Evolutionary conservation across 495 filamentous ascomycete species (phyloP).

Genomic region (Beverwykella pulmonaria): DNA sequence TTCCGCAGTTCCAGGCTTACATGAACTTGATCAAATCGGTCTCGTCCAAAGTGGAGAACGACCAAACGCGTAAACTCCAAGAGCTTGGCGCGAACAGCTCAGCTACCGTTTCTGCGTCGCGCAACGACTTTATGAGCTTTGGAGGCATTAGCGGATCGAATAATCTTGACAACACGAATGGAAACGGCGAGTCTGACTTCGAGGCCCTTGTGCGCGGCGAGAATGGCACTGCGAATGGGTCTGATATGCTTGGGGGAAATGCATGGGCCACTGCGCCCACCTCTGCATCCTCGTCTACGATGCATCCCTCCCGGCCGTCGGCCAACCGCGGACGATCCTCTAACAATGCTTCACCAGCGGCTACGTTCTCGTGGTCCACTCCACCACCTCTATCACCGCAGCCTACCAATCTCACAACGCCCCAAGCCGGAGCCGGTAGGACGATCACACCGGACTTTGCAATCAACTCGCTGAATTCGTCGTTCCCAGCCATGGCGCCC

Average conservation of each 20-base stretch:
- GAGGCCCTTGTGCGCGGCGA: constrained; percentile 80
- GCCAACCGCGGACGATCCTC: constrained; percentile 18
- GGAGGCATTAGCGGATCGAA: constrained; percentile 54
- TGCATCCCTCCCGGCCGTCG: constrained; percentile 28
- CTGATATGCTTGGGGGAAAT: constrained; percentile 48
- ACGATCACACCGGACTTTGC: constrained; percentile 55
- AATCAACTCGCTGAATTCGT: constrained; percentile 53
- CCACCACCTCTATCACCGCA: constrained; percentile 27
- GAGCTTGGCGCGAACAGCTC: constrained; percentile 64
- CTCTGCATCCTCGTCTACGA: constrained; percentile 25
- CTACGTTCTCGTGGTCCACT: constrained; percentile 40
- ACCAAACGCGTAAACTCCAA: constrained; percentile 82
- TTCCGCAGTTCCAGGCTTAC: constrained; percentile 83
- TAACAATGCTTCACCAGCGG: constrained; percentile 23
- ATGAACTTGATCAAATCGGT: constrained; percentile 83
- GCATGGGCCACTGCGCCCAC: constrained; percentile 36
- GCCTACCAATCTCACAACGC: constrained; percentile 20
- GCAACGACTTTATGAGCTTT: constrained; percentile 64
- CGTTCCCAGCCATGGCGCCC: constrained; percentile 50
- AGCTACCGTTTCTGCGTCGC: constrained; percentile 39
- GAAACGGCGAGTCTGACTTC: constrained; percentile 69
- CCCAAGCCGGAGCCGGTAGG: constrained; percentile 6
- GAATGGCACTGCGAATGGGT: constrained; percentile 35
- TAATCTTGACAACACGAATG: constrained; percentile 53
- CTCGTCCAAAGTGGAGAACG: constrained; percentile 78